Percentiles rank a stretch among this genome's conserved stretches.
Evolutionary conservation across 768 basidiomycete species (phyloP).

Genomic region (Butyriboletus loyo): DNA sequence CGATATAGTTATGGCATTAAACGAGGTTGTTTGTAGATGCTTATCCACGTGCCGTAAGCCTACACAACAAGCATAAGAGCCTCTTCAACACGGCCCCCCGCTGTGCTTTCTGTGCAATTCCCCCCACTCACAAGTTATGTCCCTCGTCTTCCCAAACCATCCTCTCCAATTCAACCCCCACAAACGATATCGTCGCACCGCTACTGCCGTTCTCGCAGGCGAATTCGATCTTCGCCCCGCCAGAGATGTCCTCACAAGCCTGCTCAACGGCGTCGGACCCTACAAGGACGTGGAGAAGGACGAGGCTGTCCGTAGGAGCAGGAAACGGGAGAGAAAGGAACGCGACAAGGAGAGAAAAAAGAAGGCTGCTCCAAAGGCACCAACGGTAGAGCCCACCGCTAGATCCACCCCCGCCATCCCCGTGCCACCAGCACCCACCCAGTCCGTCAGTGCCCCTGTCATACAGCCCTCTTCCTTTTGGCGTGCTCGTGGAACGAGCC

Average conservation of each 20-base stretch:
- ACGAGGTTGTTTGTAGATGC: constrained; percentile 35
- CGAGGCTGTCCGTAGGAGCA: constrained; percentile 52
- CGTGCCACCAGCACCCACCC: constrained; percentile 11
- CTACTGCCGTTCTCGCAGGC: constrained; percentile 74
- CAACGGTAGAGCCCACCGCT: constrained; percentile 14
- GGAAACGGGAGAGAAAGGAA: constrained; percentile 48
- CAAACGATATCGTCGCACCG: constrained; percentile 54
- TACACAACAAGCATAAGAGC: constrained; percentile 36
- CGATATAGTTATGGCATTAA: constrained; percentile 32
- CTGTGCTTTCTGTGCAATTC: constrained; percentile 25
- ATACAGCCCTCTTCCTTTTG: constrained; percentile 54
- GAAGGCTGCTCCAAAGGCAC: constrained; percentile 33
- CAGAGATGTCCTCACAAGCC: constrained; percentile 75
- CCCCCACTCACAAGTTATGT: constrained; percentile 16
- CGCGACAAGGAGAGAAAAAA: constrained; percentile 50
- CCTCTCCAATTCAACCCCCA: constrained; percentile 16
- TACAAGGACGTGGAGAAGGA: constrained; percentile 63
- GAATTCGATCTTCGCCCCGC: constrained; percentile 63
- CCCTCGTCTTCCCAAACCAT: constrained; percentile 17
- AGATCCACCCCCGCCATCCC: constrained; percentile 18
- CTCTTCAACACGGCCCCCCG: constrained; percentile 31
- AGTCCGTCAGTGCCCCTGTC: constrained; percentile 29
- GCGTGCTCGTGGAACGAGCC: constrained; percentile 46
- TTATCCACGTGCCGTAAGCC: constrained; percentile 36
- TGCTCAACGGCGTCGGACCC: constrained; percentile 71